Evolutionary conservation across 2,329 filamentous ascomycete species (phyloP).

Genomic region (Pseudogymnoascus sp.): DNA sequence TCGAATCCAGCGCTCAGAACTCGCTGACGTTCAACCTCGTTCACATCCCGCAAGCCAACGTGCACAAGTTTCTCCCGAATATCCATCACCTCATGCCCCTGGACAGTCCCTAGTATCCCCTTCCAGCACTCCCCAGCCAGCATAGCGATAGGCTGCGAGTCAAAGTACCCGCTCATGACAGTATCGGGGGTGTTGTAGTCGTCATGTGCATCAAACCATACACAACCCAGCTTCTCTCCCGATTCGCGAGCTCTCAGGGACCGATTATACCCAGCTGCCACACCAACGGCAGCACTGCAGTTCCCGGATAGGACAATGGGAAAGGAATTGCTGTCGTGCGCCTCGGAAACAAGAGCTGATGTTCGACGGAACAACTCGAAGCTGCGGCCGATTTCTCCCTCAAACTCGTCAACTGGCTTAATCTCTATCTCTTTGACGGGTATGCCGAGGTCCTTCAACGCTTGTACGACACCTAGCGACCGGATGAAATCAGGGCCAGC

Average conservation of each 20-base stretch:
- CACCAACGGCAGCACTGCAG: constrained; percentile 30
- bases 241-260: neutral
- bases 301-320: constrained; percentile 33
- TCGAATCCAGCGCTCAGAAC: constrained; percentile 26
- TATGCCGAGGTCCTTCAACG: constrained; percentile 22
- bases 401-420: constrained; percentile 27
- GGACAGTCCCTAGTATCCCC: constrained; percentile 26
- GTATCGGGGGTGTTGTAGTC: constrained; percentile 32
- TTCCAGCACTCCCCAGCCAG: constrained; percentile 28
- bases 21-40: constrained; percentile 22
- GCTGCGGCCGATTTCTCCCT: constrained; percentile 32
- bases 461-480: constrained; percentile 23
- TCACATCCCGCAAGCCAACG: constrained; percentile 24
- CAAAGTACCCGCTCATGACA: constrained; percentile 30
- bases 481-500: constrained; percentile 29
- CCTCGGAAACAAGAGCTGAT: constrained; percentile 26
- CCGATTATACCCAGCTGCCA: constrained; percentile 27
- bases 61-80: constrained; percentile 21
- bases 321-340: constrained; percentile 24
- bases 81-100: constrained; percentile 20
- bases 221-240: constrained; percentile 23
- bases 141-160: constrained; percentile 31
- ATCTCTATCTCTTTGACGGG: constrained; percentile 23
- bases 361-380: constrained; percentile 33
- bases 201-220: constrained; percentile 38